Evolutionary conservation across 1,284 basidiomycete species (phyloP).

Genomic region (Malassezia psittaci): DNA sequence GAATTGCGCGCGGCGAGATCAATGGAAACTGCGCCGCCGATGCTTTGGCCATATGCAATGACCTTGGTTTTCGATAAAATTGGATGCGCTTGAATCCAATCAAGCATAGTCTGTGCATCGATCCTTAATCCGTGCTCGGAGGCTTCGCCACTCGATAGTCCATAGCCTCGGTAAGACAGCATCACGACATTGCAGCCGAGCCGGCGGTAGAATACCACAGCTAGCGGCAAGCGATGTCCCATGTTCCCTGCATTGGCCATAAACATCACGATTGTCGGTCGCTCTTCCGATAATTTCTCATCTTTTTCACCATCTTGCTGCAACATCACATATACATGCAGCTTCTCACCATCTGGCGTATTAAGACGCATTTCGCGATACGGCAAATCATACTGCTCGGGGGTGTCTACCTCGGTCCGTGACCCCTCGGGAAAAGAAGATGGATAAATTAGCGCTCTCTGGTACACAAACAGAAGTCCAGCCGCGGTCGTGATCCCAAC

Average conservation of each 20-base stretch:
- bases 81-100: slow-evolving; percentile 65
- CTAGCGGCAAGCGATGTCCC: slow-evolving; percentile 77
- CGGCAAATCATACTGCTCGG: slow-evolving; percentile 36
- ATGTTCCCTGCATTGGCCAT: slow-evolving; percentile 47
- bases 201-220: slow-evolving; percentile 68
- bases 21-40: slow-evolving; percentile 89
- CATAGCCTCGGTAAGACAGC: slow-evolving; percentile 83
- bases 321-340: slow-evolving; percentile 37
- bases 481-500: slow-evolving; percentile 34
- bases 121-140: slow-evolving; percentile 67
- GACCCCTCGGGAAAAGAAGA: slow-evolving; percentile 36
- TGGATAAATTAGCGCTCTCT: slow-evolving; percentile 42
- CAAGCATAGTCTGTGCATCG: slow-evolving; percentile 63
- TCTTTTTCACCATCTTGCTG: slow-evolving; percentile 18
- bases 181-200: slow-evolving; percentile 81
- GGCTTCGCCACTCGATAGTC: slow-evolving; percentile 67
- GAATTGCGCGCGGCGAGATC: slow-evolving; percentile 74
- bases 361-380: slow-evolving; percentile 31
- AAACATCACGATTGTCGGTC: slow-evolving; percentile 39
- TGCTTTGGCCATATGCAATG: slow-evolving; percentile 79
- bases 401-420: slow-evolving; percentile 33
- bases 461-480: slow-evolving; percentile 41
- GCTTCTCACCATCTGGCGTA: slow-evolving; percentile 35
- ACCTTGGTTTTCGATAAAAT: slow-evolving; percentile 52
- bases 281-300: slow-evolving; percentile 19